Conservation (phyloP, 2,329 filamentous ascomycete genomes). For the Drechslera avenae region DNA sequence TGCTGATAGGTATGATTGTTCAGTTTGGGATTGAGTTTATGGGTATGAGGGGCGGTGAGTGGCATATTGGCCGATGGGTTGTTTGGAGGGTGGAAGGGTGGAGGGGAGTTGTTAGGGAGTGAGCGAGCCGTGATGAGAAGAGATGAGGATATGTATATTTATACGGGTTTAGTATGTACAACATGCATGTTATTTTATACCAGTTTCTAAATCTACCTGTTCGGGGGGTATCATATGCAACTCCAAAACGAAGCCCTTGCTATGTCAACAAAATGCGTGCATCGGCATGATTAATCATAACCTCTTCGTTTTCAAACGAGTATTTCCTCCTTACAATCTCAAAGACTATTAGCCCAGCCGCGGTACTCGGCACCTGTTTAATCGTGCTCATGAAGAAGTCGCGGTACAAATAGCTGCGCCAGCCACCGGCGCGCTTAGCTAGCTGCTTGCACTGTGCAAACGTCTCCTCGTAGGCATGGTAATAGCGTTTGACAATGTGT, state of each 20-base stretch:
- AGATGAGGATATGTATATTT: too few species aligned
- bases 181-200: too few species aligned
- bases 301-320: slow-evolving; percentile 63
- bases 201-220: background rate
- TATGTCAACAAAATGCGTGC: slow-evolving; percentile 69
- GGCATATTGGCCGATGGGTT: too few species aligned
- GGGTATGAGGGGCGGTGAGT: background rate
- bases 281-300: slow-evolving; percentile 62
- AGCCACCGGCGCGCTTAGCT: slow-evolving; percentile 63
- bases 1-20: background rate
- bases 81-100: too few species aligned
- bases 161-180: too few species aligned
- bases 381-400: slow-evolving; percentile 76
- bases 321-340: slow-evolving; percentile 77
- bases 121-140: too few species aligned
- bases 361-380: slow-evolving; percentile 76
- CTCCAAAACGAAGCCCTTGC: too few species aligned
- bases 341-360: slow-evolving; percentile 77
- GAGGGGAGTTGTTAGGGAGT: too few species aligned
- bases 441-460: slow-evolving; percentile 64
- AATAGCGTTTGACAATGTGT: slow-evolving; percentile 64
- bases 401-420: slow-evolving; percentile 69
- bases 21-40: too few species aligned
- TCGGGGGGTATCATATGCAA: background rate
- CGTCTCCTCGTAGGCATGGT: slow-evolving; percentile 72